Base-by-base conservation (phyloP, 2,329 filamentous ascomycete genomes). In the Fusarium kyushuense region DNA sequence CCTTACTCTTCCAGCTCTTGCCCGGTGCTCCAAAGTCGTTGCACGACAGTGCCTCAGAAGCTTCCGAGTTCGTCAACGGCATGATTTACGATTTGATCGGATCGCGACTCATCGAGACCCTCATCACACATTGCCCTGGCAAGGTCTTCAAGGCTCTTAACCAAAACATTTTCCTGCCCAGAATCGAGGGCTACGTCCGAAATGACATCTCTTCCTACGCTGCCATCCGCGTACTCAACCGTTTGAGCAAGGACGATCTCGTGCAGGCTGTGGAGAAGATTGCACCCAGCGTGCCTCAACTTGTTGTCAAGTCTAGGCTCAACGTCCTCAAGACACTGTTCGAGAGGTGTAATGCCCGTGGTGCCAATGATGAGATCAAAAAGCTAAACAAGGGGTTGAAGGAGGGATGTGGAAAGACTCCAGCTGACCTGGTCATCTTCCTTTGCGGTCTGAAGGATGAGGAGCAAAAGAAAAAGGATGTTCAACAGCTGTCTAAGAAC, bases 171-270 rank as follows among this genome's bases (percentile, higher is more conserved):
- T 92, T 98, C 78, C 91, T 90, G 64, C 89, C 91, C 16, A 88
- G 93, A 27, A 91, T 98, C 72, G 89, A 90, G 23, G 92, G 89
- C 38, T 86, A 97, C 61, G 88, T 95, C 8, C 90, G 94, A 59
- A 98, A 98, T 76, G 94, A 97, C 72, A 92, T 94, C 48, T 94
- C 96, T 8, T 91, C 89, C 25, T 98, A 97, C 75, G 92, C 96
- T 1, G 93, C 93, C 21, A 92, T 94, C 70, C 88, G 89, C 59
- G 89, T 96, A 5, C 82, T 99, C 42, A 92, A 93, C 76, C 88
- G 96, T 54, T 84, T 98, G 13, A 91, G 92, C 77, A 94, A 93
- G 75, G 93, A 97, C 62, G 94, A 97, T 74, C 84, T 99, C 11
- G 84, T 90, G 41, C 87, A 88, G 56, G 92, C 92, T 0, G 87